Percentiles rank a stretch among this genome's conserved stretches.
Evolutionary conservation across 2,329 filamentous ascomycete genomes (phyloP).

Genomic region (Dactylellina leptospora): DNA sequence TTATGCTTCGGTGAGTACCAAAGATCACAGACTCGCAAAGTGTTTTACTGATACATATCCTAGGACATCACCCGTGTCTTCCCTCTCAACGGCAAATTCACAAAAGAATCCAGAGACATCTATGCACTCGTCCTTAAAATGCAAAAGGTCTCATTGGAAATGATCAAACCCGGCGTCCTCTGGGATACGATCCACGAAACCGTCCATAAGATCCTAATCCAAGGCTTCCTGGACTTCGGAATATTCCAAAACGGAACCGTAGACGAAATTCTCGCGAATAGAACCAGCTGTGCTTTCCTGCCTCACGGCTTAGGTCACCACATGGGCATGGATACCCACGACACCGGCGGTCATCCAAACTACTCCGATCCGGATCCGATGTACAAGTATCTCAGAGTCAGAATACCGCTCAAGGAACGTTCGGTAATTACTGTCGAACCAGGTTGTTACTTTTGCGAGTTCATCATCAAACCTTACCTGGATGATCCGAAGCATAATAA

Average conservation of each 20-base stretch:
- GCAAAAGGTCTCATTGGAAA: slow-evolving; percentile 79
- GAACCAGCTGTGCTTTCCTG: slow-evolving; percentile 89
- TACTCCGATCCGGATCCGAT: slow-evolving; percentile 81
- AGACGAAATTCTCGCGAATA: slow-evolving; percentile 76
- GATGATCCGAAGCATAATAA: slow-evolving; percentile 75
- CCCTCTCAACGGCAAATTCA: slow-evolving; percentile 78
- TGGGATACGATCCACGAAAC: slow-evolving; percentile 85
- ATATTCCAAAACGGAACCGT: slow-evolving; percentile 73
- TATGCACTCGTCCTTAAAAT: slow-evolving; percentile 87
- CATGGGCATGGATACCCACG: slow-evolving; percentile 85
- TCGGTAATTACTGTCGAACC: slow-evolving; percentile 95
- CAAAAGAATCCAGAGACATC: slow-evolving; percentile 74
- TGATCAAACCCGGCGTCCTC: slow-evolving; percentile 75
- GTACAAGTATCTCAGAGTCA: slow-evolving; percentile 85
- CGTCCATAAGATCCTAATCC: slow-evolving; percentile 82
- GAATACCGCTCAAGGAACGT: slow-evolving; percentile 77
- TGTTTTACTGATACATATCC: slow-evolving; percentile 60
- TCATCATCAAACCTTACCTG: slow-evolving; percentile 84
- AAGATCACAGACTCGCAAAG: slow-evolving; percentile 57
- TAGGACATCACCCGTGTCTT: slow-evolving; percentile 81
- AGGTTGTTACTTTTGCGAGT: slow-evolving; percentile 89
- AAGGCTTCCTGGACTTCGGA: slow-evolving; percentile 77
- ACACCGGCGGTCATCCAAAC: slow-evolving; percentile 78
- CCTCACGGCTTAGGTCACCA: slow-evolving; percentile 85
- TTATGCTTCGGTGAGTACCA: slow-evolving; percentile 69